Conservation (phyloP, 2,329 filamentous ascomycete species). For the Aspergillus arachidicola region DNA sequence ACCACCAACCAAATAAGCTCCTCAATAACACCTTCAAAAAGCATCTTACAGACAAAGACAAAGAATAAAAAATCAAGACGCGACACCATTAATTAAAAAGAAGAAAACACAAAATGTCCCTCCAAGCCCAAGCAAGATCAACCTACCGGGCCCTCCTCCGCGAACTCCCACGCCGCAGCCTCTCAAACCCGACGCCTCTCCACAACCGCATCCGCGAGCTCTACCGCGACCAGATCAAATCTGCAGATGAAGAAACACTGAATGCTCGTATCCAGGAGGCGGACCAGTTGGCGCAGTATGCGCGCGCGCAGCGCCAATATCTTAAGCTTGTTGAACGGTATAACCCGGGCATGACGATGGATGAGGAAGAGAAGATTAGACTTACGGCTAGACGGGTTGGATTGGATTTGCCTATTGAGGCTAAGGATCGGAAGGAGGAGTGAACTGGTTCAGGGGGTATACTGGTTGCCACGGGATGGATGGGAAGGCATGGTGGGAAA, state of each 20-base stretch:
- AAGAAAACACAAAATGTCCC: slow-evolving; percentile 23
- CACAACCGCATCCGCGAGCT: slow-evolving; percentile 69
- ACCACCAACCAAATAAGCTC: background rate
- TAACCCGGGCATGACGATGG: slow-evolving; percentile 89
- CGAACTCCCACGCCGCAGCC: slow-evolving; percentile 75
- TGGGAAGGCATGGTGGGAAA: background rate
- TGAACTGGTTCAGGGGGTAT: slow-evolving; percentile 5
- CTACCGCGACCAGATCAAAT: slow-evolving; percentile 52
- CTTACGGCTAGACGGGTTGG: slow-evolving; percentile 85
- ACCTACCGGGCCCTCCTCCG: slow-evolving; percentile 88
- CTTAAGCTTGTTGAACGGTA: slow-evolving; percentile 82
- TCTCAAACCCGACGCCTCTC: slow-evolving; percentile 66
- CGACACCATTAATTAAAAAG: slow-evolving; percentile 8
- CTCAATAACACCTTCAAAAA: background rate
- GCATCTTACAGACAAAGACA: background rate
- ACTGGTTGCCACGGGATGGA: background rate
- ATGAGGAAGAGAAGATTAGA: slow-evolving; percentile 78
- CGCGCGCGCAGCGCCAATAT: slow-evolving; percentile 84
- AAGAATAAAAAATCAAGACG: slow-evolving; percentile 3
- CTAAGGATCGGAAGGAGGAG: slow-evolving; percentile 22
- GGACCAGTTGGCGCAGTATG: slow-evolving; percentile 79
- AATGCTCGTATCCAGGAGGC: slow-evolving; percentile 53
- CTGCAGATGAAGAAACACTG: slow-evolving; percentile 16
- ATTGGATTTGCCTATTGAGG: slow-evolving; percentile 80
- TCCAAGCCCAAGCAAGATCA: slow-evolving; percentile 58